Conservation (phyloP, 2,329 filamentous ascomycete species). For the Triangularia setosa region DNA sequence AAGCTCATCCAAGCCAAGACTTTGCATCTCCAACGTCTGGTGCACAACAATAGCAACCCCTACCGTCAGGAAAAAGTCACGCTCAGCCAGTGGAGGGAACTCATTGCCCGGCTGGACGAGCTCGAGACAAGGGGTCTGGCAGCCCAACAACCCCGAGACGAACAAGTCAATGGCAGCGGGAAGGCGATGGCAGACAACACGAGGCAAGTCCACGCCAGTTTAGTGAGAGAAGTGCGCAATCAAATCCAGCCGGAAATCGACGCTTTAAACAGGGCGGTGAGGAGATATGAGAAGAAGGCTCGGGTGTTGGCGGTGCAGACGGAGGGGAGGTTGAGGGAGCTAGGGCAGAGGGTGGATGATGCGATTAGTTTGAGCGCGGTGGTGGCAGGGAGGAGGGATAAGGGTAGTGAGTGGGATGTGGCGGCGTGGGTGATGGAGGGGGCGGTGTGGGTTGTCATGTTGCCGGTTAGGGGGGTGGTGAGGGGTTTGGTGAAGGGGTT, state of each 20-base stretch:
- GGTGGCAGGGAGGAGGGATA: constrained; percentile 51
- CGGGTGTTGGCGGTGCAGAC: constrained; percentile 71
- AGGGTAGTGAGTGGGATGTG: constrained; percentile 29
- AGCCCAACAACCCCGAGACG: constrained; percentile 32
- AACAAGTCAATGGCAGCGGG: neutral
- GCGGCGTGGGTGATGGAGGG: constrained; percentile 38
- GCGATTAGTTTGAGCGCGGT: constrained; percentile 77
- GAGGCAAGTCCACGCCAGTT: constrained; percentile 47
- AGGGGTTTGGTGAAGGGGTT: constrained; percentile 17
- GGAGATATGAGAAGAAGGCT: constrained; percentile 86
- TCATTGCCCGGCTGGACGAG: constrained; percentile 64
- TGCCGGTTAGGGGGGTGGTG: constrained; percentile 41
- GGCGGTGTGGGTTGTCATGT: constrained; percentile 32
- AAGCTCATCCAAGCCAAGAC: constrained; percentile 76
- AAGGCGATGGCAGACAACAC: neutral
- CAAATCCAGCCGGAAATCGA: constrained; percentile 78
- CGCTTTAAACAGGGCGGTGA: constrained; percentile 79
- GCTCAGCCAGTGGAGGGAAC: constrained; percentile 46
- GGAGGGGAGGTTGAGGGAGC: constrained; percentile 66
- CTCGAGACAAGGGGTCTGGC: constrained; percentile 56
- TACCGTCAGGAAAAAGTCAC: constrained; percentile 31
- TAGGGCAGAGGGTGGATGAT: constrained; percentile 71
- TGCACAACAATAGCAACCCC: constrained; percentile 44
- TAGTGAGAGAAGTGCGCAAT: constrained; percentile 58
- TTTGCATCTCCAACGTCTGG: constrained; percentile 73